These are phyloP conservation scores for Gremmenia infestans DNA, from an alignment of 2,329 filamentous ascomycete genomes.

Conservation along the genomic window DNA sequence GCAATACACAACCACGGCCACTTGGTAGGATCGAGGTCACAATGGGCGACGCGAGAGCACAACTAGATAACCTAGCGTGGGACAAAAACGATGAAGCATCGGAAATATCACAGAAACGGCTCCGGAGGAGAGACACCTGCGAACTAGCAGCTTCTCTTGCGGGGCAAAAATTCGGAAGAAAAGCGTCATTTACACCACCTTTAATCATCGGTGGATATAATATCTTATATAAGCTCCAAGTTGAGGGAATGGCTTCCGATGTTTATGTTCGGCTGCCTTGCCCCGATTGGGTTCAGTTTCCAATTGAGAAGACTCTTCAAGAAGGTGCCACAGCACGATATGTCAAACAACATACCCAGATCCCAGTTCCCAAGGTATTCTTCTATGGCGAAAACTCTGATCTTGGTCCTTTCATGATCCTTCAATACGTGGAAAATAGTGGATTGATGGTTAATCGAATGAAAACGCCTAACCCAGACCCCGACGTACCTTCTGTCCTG, in stretches of 20 bases:
- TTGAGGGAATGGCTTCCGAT: slow-evolving; percentile 14
- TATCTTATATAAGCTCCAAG: slow-evolving; percentile 16
- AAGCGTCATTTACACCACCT: slow-evolving; percentile 13
- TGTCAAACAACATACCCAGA: slow-evolving; percentile 7
- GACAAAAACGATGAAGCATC: slow-evolving; percentile 20
- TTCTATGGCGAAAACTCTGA: no score
- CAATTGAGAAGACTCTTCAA: slow-evolving; percentile 13
- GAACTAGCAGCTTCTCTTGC: slow-evolving; percentile 11
- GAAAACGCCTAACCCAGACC: slow-evolving; percentile 29
- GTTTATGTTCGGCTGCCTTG: slow-evolving; percentile 13
- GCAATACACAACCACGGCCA: not conserved
- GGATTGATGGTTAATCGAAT: slow-evolving; percentile 27
- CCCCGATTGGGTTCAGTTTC: slow-evolving; percentile 10
- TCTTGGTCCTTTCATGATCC: no score
- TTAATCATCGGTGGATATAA: slow-evolving; percentile 21
- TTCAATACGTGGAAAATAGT: no score
- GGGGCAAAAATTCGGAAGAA: slow-evolving; percentile 14
- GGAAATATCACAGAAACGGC: slow-evolving; percentile 13
- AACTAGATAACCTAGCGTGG: slow-evolving; percentile 21
- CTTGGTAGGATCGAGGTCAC: not conserved
- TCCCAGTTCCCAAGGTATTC: no score
- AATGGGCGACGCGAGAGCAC: slow-evolving; percentile 6
- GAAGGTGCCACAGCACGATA: slow-evolving; percentile 12
- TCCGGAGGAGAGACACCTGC: slow-evolving; percentile 9
- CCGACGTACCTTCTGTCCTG: slow-evolving; percentile 26